Percentiles rank a stretch among this genome's conserved stretches.
phyloP scores from a whole-genome alignment of 1,139 yeast genomes.

The Meyerozyma carpophila region DNA sequence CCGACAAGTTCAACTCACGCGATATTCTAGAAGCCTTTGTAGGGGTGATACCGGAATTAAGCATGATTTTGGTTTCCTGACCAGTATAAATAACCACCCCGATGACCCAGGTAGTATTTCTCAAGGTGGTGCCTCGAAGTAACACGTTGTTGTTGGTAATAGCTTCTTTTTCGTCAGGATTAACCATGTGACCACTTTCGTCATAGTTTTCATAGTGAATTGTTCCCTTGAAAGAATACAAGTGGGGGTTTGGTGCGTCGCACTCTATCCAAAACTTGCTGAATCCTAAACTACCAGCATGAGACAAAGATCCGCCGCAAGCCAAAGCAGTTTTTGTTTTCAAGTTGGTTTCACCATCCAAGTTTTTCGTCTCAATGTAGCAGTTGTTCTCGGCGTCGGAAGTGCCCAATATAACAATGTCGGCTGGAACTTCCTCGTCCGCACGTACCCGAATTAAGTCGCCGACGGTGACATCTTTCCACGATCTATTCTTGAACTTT shows the following conservation, averaged over 20 bases:
- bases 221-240: conserved; percentile 51
- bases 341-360: conserved; percentile 59
- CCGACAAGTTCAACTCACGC: conserved; percentile 46
- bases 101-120: conserved; percentile 53
- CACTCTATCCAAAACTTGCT: conserved; percentile 41
- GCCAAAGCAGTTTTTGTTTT: conserved; percentile 48
- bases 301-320: conserved; percentile 31
- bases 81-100: conserved; percentile 52
- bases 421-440: conserved; percentile 58
- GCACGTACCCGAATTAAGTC: conserved; percentile 47
- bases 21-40: conserved; percentile 51
- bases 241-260: conserved; percentile 53
- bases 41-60: conserved; percentile 54
- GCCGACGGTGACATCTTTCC: conserved; percentile 55
- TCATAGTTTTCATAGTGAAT: conserved; percentile 26
- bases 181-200: conserved; percentile 10
- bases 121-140: conserved; percentile 46
- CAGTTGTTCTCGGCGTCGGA: conserved; percentile 51
- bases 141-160: conserved; percentile 44
- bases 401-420: conserved; percentile 44
- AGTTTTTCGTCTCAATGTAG: conserved; percentile 53
- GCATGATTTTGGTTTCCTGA: conserved; percentile 50
- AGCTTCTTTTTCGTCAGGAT: conserved; percentile 28
- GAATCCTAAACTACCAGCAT: conserved; percentile 40
- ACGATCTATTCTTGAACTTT: conserved; percentile 16